These are phyloP conservation scores for Vaccinium vitisidaea DNA, from an alignment of 148 eudicot species.

Conservation along the genomic window DNA sequence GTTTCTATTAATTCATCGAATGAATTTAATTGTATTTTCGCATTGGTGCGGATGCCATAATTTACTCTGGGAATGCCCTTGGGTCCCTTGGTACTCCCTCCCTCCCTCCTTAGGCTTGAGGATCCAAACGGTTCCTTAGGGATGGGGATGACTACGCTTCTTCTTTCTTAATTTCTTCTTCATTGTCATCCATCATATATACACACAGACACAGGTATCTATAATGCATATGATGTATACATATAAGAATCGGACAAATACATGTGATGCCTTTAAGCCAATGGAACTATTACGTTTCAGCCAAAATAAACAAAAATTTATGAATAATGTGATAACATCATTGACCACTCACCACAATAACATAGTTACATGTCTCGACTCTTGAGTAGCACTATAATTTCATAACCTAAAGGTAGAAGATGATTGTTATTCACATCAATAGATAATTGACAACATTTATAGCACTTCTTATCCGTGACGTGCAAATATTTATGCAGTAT, in stretches of 20 bases:
- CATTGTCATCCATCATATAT: background rate
- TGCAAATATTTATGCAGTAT: background rate
- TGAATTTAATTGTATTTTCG: background rate
- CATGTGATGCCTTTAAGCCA: background rate
- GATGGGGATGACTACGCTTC: background rate
- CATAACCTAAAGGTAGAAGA: background rate
- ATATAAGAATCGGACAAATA: background rate
- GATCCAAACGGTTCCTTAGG: background rate
- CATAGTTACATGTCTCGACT: background rate
- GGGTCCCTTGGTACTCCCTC: background rate
- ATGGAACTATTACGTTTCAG: background rate
- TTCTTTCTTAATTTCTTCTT: background rate
- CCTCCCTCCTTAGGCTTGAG: background rate
- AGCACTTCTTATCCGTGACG: background rate
- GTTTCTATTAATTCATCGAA: background rate
- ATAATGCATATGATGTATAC: background rate
- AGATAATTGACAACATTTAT: background rate
- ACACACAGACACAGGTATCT: background rate
- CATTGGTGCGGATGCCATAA: background rate
- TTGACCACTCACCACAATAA: background rate
- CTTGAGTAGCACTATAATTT: background rate
- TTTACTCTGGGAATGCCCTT: background rate
- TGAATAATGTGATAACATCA: constrained; percentile 1
- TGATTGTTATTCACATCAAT: background rate
- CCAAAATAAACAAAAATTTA: constrained; percentile 13